These are phyloP conservation scores for Magnolia sinica DNA, from an alignment of 164 flowering plant species.

Conservation along the genomic window DNA sequence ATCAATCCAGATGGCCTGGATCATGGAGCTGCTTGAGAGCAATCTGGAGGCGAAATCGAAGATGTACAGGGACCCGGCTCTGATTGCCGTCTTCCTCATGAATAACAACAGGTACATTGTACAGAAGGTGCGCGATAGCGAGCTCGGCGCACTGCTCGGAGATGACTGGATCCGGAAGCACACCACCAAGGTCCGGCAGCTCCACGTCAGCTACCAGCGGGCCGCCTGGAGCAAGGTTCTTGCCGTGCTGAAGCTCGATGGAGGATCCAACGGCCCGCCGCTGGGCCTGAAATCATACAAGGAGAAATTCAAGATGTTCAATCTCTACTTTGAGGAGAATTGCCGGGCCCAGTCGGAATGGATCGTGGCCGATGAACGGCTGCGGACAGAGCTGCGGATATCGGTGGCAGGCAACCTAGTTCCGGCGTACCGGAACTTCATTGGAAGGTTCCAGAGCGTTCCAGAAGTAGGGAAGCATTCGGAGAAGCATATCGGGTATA, in stretches of 20 bases:
- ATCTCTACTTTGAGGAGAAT: slow-evolving; percentile 60
- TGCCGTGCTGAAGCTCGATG: slow-evolving; percentile 51
- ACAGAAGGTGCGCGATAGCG: slow-evolving; percentile 73
- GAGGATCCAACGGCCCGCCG: background rate
- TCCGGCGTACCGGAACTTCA: slow-evolving; percentile 61
- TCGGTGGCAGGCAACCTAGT: slow-evolving; percentile 38
- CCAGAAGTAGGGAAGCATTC: slow-evolving; percentile 49
- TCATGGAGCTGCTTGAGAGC: slow-evolving; percentile 89
- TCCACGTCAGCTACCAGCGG: slow-evolving; percentile 52
- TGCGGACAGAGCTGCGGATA: slow-evolving; percentile 57
- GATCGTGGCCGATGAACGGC: slow-evolving; percentile 70
- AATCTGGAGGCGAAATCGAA: slow-evolving; percentile 83
- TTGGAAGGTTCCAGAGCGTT: slow-evolving; percentile 47
- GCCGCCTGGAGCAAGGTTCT: slow-evolving; percentile 74
- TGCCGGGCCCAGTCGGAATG: slow-evolving; percentile 57
- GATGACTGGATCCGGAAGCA: slow-evolving; percentile 93
- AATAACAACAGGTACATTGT: slow-evolving; percentile 87
- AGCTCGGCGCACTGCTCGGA: slow-evolving; percentile 65
- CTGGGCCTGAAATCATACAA: slow-evolving; percentile 21
- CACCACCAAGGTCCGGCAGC: slow-evolving; percentile 56
- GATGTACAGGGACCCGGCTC: slow-evolving; percentile 60
- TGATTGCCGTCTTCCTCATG: slow-evolving; percentile 78
- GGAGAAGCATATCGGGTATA: slow-evolving; percentile 50
- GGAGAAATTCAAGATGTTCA: slow-evolving; percentile 69
- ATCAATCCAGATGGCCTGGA: slow-evolving; percentile 80